phyloP scores from a whole-genome alignment of 768 basidiomycete genomes.

The Pisolithus albus region DNA sequence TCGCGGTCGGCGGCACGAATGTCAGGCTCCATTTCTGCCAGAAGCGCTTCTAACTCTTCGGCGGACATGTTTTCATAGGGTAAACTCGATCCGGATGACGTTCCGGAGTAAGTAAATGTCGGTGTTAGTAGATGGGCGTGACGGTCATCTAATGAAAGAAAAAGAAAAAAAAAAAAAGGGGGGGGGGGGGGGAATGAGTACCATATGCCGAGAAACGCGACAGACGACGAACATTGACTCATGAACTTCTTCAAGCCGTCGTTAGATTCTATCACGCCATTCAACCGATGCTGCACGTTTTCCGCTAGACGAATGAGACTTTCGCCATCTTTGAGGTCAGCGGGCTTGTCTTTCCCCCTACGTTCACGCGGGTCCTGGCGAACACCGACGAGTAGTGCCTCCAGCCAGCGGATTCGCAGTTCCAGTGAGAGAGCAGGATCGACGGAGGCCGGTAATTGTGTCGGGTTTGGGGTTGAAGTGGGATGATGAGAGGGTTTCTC shows the following conservation, averaged over 20 bases:
- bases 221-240: constrained; percentile 51
- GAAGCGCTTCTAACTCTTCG: constrained; percentile 61
- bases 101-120: constrained; percentile 66
- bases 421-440: constrained; percentile 66
- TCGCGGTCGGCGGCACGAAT: constrained; percentile 78
- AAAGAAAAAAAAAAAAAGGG: too few relatives aligned
- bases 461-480: not conserved
- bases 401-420: constrained; percentile 71
- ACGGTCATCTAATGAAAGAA: constrained; percentile 52
- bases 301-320: constrained; percentile 54
- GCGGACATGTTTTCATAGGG: constrained; percentile 60
- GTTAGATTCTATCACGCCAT: constrained; percentile 54
- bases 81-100: constrained; percentile 41
- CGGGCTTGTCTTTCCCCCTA: constrained; percentile 28
- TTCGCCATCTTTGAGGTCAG: constrained; percentile 43
- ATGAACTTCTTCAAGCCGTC: constrained; percentile 73
- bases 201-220: not conserved
- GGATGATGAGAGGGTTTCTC: not conserved
- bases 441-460: constrained; percentile 29
- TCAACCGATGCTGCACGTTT: constrained; percentile 52
- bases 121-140: constrained; percentile 71
- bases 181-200: too few relatives aligned
- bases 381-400: constrained; percentile 66
- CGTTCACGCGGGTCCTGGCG: constrained; percentile 41
- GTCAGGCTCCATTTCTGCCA: constrained; percentile 78